Evolutionary conservation across 257 asterid species (phyloP).

Genomic region (Schizonepeta tenuifolia): DNA sequence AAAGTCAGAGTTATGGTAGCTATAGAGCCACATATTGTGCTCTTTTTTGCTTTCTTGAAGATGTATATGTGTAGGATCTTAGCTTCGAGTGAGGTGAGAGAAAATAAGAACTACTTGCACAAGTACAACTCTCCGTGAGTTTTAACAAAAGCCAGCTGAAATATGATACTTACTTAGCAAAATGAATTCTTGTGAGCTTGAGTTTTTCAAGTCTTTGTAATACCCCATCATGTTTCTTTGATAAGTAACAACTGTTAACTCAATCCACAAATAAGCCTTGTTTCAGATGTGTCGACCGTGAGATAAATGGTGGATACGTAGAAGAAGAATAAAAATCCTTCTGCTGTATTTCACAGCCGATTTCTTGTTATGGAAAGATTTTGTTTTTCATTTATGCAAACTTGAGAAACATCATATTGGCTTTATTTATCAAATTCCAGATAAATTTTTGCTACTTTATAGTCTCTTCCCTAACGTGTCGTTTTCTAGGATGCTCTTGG

Average conservation of each 20-base stretch:
- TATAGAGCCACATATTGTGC: slow-evolving; percentile 7
- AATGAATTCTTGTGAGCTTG: background rate
- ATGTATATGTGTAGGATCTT: background rate
- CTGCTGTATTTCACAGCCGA: slow-evolving; percentile 84
- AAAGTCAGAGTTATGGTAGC: background rate
- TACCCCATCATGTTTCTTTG: no score
- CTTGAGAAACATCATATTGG: background rate
- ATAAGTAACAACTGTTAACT: background rate
- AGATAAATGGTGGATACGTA: slow-evolving; percentile 86
- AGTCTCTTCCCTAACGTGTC: slow-evolving; percentile 23
- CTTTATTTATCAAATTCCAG: background rate
- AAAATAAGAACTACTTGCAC: slow-evolving; percentile 28
- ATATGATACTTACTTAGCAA: background rate
- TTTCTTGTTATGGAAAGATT: slow-evolving; percentile 76
- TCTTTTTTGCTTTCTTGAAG: slow-evolving; percentile 1
- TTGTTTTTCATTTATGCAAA: slow-evolving; percentile 17
- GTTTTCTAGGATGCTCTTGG: slow-evolving; percentile 18
- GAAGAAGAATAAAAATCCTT: slow-evolving; percentile 79
- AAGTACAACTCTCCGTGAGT: slow-evolving; percentile 7
- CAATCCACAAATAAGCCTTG: slow-evolving; percentile 30
- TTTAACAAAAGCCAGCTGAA: background rate
- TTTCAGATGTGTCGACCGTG: slow-evolving; percentile 72
- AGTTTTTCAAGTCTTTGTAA: background rate
- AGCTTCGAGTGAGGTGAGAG: background rate
- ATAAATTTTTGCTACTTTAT: no score